phyloP scores from a whole-genome alignment of 441 rosid genomes.

The Erodium moschatum region DNA sequence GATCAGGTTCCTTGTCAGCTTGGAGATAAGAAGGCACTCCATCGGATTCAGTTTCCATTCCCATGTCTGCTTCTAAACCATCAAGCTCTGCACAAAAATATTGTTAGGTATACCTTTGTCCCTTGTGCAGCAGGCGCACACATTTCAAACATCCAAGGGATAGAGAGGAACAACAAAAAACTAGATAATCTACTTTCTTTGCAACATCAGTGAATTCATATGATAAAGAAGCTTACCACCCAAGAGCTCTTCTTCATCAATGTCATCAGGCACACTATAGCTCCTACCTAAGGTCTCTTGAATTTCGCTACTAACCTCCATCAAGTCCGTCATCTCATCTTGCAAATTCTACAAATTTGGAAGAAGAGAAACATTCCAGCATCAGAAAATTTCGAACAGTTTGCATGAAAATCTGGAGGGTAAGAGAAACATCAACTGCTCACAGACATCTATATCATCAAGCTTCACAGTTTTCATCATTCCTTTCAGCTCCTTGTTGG shows the following conservation, averaged over 20 bases:
- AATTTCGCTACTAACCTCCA: conserved; percentile 95
- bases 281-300: conserved; percentile 94
- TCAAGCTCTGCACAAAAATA: conserved; percentile 68
- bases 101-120: background rate
- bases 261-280: conserved; percentile 88
- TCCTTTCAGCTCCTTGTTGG: conserved; percentile 88
- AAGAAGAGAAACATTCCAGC: conserved; percentile 15
- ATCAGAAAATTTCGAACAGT: conserved; percentile 15
- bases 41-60: conserved; percentile 65
- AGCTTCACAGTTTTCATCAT: conserved; percentile 94
- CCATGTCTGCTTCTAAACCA: conserved; percentile 90
- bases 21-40: conserved; percentile 92
- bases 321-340: conserved; percentile 98
- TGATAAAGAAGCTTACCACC: conserved; percentile 52
- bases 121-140: background rate
- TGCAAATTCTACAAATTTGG: conserved; percentile 68
- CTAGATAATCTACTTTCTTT: background rate
- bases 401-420: conserved; percentile 5
- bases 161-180: background rate
- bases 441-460: conserved; percentile 73
- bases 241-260: conserved; percentile 97
- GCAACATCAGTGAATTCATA: conserved; percentile 5
- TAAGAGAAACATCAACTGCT: conserved; percentile 7
- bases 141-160: background rate
- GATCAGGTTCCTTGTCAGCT: conserved; percentile 59